Evolutionary conservation across 2,329 filamentous ascomycete species (phyloP), one percentile per base, ranked within the genome.

Genomic region (Scedosporium aurantiacum): DNA sequence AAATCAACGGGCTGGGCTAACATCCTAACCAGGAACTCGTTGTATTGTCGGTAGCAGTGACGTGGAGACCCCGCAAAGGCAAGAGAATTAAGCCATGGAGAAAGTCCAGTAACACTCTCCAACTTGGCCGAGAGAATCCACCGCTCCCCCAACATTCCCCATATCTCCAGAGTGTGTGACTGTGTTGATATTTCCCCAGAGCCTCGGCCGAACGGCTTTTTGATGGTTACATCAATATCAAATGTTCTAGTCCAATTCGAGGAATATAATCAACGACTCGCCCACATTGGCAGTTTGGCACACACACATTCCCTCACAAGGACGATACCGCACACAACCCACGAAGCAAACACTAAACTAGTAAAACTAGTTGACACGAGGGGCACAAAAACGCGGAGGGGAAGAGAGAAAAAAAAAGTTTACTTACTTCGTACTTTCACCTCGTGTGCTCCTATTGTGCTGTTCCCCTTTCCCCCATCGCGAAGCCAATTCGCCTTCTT

Each of bases 131-230:
- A 14, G 8, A 23, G 50, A 8, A 28, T 54, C 50, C 50, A 54
- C 50, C 50, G 50, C 4, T 54, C 50, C 50, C 50, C 50, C 50
- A 27, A 54, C 50, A 54, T 54, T 37, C 32, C 32, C 32, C 32
- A 37, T 37, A 28, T 8, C n/a, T 12, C 32, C 32, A 37, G 12
- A 37, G 32, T 37, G 32, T 37, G 32, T 37, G 32, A 37, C 32
- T 37, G 32, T 37, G 32, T 37, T 37, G 32, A 37, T 37, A 28
- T 37, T 37, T 37, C 50, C 50, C 50, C 50, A 54, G 50, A 16
- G 50, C 50, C 50, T 54, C 50, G 50, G 50, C 50, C 50, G 50
- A 54, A 54, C 50, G 50, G 50, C 50, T 54, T 47, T 5, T 47
- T 27, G 32, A 37, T 37, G 32, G 32, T 37, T 37, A 37, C 32